Conservation (phyloP, 805 yeast species). For the Metschnikowia noctiluminum region DNA sequence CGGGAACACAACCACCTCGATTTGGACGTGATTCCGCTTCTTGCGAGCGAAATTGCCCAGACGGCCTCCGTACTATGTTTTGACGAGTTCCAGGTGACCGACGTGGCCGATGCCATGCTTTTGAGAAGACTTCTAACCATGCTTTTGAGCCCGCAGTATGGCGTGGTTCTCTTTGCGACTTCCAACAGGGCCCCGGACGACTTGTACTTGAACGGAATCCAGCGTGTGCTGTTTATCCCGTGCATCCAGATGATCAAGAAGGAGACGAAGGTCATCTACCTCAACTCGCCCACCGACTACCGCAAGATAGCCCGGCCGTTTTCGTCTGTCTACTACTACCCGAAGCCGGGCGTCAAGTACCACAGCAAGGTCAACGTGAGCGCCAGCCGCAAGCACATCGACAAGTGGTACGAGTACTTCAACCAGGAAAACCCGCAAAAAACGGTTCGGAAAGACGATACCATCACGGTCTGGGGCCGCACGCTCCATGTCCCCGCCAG, state of each 20-base stretch:
- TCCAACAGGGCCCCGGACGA: conserved; percentile 95
- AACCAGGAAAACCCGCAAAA: conserved; percentile 51
- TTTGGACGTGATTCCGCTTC: conserved; percentile 75
- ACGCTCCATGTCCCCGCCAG: conserved; percentile 70
- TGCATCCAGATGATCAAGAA: conserved; percentile 78
- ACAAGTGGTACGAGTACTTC: conserved; percentile 78
- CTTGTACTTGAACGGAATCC: conserved; percentile 89
- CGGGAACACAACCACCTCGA: conserved; percentile 52
- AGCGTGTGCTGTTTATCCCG: conserved; percentile 87
- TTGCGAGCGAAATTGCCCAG: conserved; percentile 81
- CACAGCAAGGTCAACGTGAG: conserved; percentile 46
- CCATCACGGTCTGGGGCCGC: conserved; percentile 83
- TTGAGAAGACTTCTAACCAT: conserved; percentile 69
- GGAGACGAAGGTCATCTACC: conserved; percentile 69
- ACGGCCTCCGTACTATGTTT: conserved; percentile 80
- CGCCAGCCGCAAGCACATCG: conserved; percentile 58
- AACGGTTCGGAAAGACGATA: conserved; percentile 19
- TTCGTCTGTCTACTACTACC: conserved; percentile 73
- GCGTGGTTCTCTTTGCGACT: conserved; percentile 86
- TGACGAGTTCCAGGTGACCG: conserved; percentile 97
- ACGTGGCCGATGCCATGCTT: conserved; percentile 98
- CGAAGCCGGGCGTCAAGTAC: conserved; percentile 60
- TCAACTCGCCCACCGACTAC: conserved; percentile 92
- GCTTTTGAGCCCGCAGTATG: conserved; percentile 70
- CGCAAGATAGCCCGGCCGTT: conserved; percentile 83